phyloP scores from a whole-genome alignment of 2,329 filamentous ascomycete genomes.

The Colletotrichum sp. region DNA sequence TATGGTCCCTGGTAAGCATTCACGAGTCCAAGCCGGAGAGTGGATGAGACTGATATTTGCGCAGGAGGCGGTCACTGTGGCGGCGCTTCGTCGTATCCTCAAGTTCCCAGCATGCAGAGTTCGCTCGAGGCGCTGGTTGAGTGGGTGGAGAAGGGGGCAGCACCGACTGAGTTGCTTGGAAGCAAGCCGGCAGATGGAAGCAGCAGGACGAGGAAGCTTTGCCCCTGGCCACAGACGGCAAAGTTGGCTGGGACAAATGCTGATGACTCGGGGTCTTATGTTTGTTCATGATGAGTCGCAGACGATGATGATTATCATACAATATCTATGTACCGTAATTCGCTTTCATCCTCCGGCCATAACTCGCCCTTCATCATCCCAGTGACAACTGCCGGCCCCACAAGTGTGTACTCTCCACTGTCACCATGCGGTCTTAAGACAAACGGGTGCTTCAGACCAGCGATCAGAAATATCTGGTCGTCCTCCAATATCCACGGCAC shows the following conservation, averaged over 20 bases:
- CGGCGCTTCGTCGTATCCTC: background rate
- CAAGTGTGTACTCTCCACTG: background rate
- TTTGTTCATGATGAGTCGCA: background rate
- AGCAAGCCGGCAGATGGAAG: background rate
- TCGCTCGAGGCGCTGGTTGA: background rate
- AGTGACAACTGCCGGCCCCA: background rate
- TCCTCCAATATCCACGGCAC: fast-evolving
- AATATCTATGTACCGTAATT: background rate
- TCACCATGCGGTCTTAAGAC: background rate
- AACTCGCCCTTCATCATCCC: background rate
- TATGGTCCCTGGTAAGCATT: background rate
- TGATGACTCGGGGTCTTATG: background rate
- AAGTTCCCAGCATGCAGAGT: background rate
- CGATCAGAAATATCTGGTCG: fast-evolving
- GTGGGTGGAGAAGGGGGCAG: background rate
- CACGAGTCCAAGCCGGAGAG: fast-evolving
- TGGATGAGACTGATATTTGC: fast-evolving
- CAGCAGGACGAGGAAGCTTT: background rate
- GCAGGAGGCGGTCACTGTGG: constrained; percentile 1
- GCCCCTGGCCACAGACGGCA: background rate
- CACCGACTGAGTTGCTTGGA: background rate
- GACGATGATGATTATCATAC: fast-evolving
- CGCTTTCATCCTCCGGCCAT: background rate
- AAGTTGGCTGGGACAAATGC: background rate
- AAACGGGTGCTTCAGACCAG: fast-evolving